A percentile compares a stretch with the other conserved stretches of the same genome.
phyloP scores from a whole-genome alignment of 495 filamentous ascomycete species.

The Trichoderma gamsii region DNA sequence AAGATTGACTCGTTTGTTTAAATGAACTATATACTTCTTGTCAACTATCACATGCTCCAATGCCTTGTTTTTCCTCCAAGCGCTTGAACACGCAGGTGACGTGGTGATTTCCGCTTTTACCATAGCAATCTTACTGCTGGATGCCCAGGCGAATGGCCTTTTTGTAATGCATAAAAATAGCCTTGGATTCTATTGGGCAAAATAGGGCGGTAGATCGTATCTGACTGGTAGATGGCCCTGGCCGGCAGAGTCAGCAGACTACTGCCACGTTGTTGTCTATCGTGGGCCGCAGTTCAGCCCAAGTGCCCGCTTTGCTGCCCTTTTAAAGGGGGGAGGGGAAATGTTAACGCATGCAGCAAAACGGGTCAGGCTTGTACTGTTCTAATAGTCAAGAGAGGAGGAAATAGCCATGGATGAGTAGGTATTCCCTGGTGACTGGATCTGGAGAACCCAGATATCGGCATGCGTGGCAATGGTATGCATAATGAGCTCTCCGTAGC shows the following conservation, averaged over 20 bases:
- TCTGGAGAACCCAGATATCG: not conserved
- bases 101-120: not conserved
- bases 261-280: slow-evolving; percentile 9
- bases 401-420: not conserved
- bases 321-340: not conserved
- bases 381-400: not conserved
- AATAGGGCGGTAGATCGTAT: not conserved
- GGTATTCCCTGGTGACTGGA: not conserved
- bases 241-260: slow-evolving; percentile 3
- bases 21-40: not conserved
- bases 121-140: not conserved
- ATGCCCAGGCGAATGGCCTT: not conserved
- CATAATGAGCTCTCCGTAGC: not conserved
- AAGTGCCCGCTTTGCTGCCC: slow-evolving; percentile 7
- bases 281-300: not conserved
- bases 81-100: not conserved
- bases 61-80: not conserved
- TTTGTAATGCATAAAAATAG: not conserved
- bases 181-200: not conserved
- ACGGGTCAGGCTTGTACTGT: not conserved
- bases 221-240: not conserved
- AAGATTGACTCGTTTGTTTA: not conserved
- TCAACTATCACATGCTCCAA: not conserved
- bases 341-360: not conserved
- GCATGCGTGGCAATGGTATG: not conserved